Percentiles rank a stretch among this genome's conserved stretches.
Evolutionary conservation across 1,284 basidiomycete genomes (phyloP).

Genomic region (Cutaneotrichosporon sp.): DNA sequence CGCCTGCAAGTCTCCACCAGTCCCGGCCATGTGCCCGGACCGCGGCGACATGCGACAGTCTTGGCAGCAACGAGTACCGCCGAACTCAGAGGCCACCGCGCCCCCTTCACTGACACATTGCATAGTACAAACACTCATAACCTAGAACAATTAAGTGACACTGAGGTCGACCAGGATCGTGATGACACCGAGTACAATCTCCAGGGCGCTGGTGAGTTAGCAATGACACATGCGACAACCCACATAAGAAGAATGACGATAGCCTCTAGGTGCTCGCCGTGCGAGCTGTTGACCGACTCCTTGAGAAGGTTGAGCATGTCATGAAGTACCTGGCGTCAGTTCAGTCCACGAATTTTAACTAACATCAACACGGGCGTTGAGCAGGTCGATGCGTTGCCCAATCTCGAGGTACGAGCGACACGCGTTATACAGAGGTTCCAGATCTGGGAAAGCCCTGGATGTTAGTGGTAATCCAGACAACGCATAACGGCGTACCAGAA

Average conservation of each 20-base stretch:
- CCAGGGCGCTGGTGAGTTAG: constrained; percentile 24
- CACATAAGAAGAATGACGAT: constrained; percentile 90
- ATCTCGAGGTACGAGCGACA: constrained; percentile 91
- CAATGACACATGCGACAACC: constrained; percentile 45
- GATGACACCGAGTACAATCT: constrained; percentile 61
- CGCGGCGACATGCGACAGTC: no score
- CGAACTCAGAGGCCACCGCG: no score
- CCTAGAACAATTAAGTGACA: constrained; percentile 20
- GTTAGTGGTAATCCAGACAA: no score
- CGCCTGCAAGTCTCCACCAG: no score
- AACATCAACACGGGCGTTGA: constrained; percentile 84
- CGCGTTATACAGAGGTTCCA: constrained; percentile 91
- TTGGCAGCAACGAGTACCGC: no score
- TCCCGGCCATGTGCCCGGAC: no score
- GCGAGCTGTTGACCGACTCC: constrained; percentile 78
- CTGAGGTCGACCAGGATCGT: constrained; percentile 67
- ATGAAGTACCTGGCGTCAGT: constrained; percentile 67
- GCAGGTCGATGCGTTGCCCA: constrained; percentile 83
- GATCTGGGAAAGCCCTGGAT: constrained; percentile 64
- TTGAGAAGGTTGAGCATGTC: constrained; percentile 95
- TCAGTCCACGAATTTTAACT: constrained; percentile 2
- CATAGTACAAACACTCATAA: constrained; percentile 3
- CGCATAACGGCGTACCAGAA: constrained; percentile 73
- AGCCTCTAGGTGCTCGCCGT: constrained; percentile 89
- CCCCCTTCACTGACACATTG: background rate